Evolutionary conservation across 495 filamentous ascomycete species (phyloP).

Genomic region (Tuber magnatum): DNA sequence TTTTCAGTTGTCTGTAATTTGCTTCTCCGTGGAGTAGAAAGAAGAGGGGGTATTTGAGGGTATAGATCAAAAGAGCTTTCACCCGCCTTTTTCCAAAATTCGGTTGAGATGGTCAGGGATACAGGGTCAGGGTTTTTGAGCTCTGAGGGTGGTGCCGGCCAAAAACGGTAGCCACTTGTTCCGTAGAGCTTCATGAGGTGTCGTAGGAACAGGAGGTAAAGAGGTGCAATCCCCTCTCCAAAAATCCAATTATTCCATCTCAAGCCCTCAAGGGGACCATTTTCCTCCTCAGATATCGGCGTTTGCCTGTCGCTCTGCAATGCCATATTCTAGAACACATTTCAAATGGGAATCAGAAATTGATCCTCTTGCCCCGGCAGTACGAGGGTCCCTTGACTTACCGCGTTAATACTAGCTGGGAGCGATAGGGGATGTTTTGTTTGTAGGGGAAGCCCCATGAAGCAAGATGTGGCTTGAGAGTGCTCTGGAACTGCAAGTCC

Average conservation of each 20-base stretch:
- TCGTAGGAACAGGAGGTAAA: conserved; percentile 43
- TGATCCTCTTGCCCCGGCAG: conserved; percentile 22
- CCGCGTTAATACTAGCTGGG: conserved; percentile 34
- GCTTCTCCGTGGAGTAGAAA: conserved; percentile 25
- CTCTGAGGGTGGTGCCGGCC: conserved; percentile 38
- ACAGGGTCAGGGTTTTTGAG: conserved; percentile 6
- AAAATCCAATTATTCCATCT: conserved; percentile 46
- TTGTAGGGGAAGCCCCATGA: conserved; percentile 42
- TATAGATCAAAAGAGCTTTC: conserved; percentile 17
- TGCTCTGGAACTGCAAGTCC: conserved; percentile 40
- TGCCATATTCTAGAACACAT: conserved; percentile 11
- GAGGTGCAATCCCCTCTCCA: conserved; percentile 31
- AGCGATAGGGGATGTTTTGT: conserved; percentile 13
- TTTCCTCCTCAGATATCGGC: conserved; percentile 36
- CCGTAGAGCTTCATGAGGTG: conserved; percentile 33
- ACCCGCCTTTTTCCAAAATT: conserved; percentile 22
- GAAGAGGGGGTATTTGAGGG: conserved; percentile 18
- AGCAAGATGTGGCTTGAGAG: conserved; percentile 12
- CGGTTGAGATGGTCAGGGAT: conserved; percentile 24
- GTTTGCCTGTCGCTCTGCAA: conserved; percentile 42
- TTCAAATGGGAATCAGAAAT: neutral
- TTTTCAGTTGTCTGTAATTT: neutral
- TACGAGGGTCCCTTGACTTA: conserved; percentile 38
- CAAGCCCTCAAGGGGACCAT: conserved; percentile 17
- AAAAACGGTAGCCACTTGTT: conserved; percentile 40